Evolutionary conservation across 768 basidiomycete genomes (phyloP).

Genomic region (Tulasnella sp.): DNA sequence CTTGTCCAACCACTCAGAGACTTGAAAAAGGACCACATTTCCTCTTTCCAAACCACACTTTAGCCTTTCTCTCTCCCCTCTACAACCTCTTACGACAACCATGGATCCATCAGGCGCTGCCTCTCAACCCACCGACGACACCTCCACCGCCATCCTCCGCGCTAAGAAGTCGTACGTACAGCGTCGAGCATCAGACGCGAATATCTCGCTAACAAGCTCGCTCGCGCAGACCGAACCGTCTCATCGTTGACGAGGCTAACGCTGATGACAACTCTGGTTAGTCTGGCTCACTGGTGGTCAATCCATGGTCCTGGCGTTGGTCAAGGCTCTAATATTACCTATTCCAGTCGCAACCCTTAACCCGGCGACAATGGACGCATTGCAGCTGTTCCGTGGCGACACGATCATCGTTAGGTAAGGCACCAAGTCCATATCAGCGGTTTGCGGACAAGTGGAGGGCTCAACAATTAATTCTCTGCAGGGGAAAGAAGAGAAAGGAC

Average conservation of each 20-base stretch:
- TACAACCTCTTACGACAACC: neutral
- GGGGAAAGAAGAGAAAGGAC: constrained; percentile 95
- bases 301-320: neutral
- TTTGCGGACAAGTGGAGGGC: neutral
- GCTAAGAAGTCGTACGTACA: constrained; percentile 92
- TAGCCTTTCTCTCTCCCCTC: neutral
- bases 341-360: constrained; percentile 81
- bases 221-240: constrained; percentile 73
- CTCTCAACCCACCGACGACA: constrained; percentile 77
- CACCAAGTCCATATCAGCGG: neutral
- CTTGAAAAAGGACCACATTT: neutral
- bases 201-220: constrained; percentile 16
- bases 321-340: neutral
- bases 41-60: neutral
- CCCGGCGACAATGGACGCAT: constrained; percentile 90
- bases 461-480: constrained; percentile 22
- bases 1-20: neutral
- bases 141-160: constrained; percentile 88
- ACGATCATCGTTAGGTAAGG: constrained; percentile 84
- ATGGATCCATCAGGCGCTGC: constrained; percentile 70
- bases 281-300: constrained; percentile 18
- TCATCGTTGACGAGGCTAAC: constrained; percentile 90
- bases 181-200: neutral
- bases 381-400: constrained; percentile 92
- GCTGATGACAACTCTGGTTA: constrained; percentile 93